Evolutionary conservation across 306 rosid species (phyloP).

Genomic region (Cucurbita argyrosperma): DNA sequence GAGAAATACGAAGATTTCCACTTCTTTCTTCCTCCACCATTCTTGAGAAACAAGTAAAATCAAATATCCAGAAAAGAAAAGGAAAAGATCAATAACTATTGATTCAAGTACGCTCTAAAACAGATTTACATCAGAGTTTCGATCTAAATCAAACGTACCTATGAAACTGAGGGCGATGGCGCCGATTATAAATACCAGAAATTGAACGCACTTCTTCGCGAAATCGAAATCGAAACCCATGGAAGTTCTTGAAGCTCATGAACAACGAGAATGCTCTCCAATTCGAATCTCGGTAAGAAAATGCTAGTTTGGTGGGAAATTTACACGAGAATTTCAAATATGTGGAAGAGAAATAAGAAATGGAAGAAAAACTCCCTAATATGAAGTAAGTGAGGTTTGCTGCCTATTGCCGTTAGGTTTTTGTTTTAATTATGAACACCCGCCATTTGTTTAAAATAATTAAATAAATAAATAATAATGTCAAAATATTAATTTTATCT

Average conservation of each 20-base stretch:
- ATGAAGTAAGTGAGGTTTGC: background rate
- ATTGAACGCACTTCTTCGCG: constrained; percentile 34
- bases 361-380: background rate
- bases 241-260: background rate
- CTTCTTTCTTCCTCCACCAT: background rate
- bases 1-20: background rate
- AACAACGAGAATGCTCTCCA: background rate
- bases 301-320: background rate
- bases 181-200: constrained; percentile 25
- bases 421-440: background rate
- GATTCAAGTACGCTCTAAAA: background rate
- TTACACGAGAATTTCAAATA: background rate
- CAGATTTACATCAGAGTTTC: background rate
- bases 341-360: background rate
- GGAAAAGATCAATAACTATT: background rate
- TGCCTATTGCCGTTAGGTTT: background rate
- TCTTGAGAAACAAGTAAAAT: background rate
- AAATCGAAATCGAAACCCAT: constrained; percentile 46
- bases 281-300: background rate
- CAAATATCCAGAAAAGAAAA: background rate
- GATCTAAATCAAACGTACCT: constrained; percentile 24
- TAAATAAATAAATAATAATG: too few relatives aligned
- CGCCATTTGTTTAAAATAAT: too few relatives aligned
- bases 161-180: constrained; percentile 53
- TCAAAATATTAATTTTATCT: too few relatives aligned